Conservation (phyloP, 202 grass and related monocot genomes). For the Dendrocalamus latiflorus region DNA sequence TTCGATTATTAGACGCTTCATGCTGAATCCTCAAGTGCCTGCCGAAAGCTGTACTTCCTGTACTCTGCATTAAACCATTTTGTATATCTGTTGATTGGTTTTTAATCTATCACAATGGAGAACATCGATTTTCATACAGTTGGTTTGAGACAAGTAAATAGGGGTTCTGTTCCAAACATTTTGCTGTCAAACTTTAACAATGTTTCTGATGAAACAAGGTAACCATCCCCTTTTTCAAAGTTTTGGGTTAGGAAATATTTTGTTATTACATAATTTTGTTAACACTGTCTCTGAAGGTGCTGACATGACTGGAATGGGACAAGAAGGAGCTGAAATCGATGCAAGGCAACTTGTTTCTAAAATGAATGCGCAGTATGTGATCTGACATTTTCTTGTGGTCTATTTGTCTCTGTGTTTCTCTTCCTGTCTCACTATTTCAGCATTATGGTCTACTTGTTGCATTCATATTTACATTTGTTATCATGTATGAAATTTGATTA, state of each 20-base stretch:
- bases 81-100: not conserved
- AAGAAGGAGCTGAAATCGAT: constrained; percentile 28
- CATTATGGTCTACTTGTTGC: not conserved
- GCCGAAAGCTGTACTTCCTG: not conserved
- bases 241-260: not conserved
- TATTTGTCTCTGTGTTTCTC: not conserved
- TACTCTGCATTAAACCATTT: not conserved
- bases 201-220: not conserved
- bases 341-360: constrained; percentile 39
- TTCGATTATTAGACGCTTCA: not conserved
- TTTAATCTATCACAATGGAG: not conserved
- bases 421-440: not conserved
- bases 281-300: not conserved
- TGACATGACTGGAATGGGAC: constrained; percentile 20
- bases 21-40: not conserved
- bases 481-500: constrained; percentile 23
- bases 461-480: not conserved
- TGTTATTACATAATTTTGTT: constrained; percentile 17
- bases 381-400: not conserved
- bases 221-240: not conserved
- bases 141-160: not conserved
- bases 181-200: not conserved
- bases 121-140: not conserved
- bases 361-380: constrained; percentile 20
- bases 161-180: not conserved